Base-by-base conservation (phyloP, 306 rosid genomes). In the Hylodesmum podocarpum region DNA sequence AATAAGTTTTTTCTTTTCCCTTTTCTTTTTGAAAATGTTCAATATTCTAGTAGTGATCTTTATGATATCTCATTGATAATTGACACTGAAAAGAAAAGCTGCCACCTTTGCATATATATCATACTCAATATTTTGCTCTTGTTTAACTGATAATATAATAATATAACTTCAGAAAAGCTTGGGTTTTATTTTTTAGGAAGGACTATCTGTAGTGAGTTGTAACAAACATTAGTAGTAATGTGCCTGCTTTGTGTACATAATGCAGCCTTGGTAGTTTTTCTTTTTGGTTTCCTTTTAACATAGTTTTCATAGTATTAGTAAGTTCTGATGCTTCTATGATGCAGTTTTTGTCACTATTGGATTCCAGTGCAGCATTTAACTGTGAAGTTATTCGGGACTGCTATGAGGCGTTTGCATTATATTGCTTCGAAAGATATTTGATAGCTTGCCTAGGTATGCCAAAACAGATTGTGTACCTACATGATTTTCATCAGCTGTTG, bases 391-490 rank as follows among this genome's bases (percentile, higher is more conserved):
- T 96, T 61, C 88, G 99, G 73, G 99, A 96, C 80, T 96, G 98
- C 85, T 96, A 96, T 19, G 99, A 96, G 87, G 98, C 99, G 40
- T 96, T 96, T 88, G 99, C 99, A 15, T 84, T 96, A 76, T 96
- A 96, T 86, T 96, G 99, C 88, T 96, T 96, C 79, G 98, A 88
- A 84, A 87, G 99, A 89, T 96, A 96, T 83, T 84, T 96, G 85
- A 96, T 92, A 78, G 98, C 97, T 73, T 92, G 99, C 88, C 85
- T 96, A 81, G 98, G 99, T 92, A 92, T 51, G 96, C 81, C 70
- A 63, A 43, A 43, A 2, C 21, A 41, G 70, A 72, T 63, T 81
- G 4, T 65, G 13, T 65, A 36, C 21, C 69, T 28, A 19, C 51
- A 47, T 74, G 39, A 11, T 75, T 70, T 73, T 65, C 77, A 37